Base-by-base conservation (phyloP, 75 land plant species). In the Azolla pinnata region DNA sequence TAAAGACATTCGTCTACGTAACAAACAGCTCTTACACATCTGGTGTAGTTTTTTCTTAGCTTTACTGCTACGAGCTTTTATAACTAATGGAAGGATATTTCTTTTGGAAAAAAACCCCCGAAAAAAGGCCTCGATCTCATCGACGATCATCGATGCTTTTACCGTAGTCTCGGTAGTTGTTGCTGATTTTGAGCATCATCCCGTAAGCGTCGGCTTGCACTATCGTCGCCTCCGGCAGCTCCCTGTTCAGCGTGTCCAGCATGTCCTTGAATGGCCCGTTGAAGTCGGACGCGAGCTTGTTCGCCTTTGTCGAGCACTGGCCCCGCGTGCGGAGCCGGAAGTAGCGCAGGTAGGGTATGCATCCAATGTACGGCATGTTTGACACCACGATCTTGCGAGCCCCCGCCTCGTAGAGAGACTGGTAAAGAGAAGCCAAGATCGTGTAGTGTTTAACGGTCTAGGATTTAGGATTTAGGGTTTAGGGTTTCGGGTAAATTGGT, bases 291-390 rank as follows among this genome's bases (percentile, higher is more conserved):
- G 81, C 89, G 0, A 88, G 67, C 52, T 75, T 25, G 60, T 88
- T 88, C 0, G 88, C 65, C 0, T 67, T 45, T n/a, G 62, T 69
- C 0, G 69, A 83, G 50, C 95, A 88, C 29, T 64, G 55, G 12
- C 74, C 63, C 12, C 58, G 54, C 2, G 35, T 70, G 18, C 73
- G 16, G 19, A 54, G 59, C 20, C 79, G 71, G 4, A 82, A 64
- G 3, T 73, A 74, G 57, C 74, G 74, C 50, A 82, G 86, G 54
- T 84, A 91, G 0, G 97, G 97, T 28, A 88, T 88, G 80, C 97
- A 91, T 3, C 97, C 97, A 24, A 91, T 67, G 0, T 86, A 88
- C 2, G 96, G 96, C 2, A 84, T 80, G 35, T 75, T 82, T 18
- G 72, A 61, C 0, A 91, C 26, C 31, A 88, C 62, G 51, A 91